Conservation (phyloP, 306 rosid species). For the Quercus rubra region DNA sequence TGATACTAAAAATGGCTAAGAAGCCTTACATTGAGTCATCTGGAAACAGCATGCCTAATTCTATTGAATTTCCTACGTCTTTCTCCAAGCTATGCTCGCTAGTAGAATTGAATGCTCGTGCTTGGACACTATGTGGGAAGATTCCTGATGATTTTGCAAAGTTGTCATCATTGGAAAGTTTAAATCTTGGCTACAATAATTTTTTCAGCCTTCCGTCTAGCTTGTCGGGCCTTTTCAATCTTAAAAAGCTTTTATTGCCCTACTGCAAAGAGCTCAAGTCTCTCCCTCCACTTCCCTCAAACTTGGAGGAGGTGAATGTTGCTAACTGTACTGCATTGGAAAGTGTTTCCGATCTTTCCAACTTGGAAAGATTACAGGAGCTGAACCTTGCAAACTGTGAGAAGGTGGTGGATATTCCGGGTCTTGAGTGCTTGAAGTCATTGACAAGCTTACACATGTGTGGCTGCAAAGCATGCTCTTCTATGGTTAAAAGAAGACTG, state of each 20-base stretch:
- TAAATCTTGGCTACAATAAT: constrained; percentile 38
- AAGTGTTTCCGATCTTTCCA: constrained; percentile 44
- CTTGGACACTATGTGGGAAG: constrained; percentile 50
- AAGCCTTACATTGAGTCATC: not conserved
- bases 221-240: constrained; percentile 46
- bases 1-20: constrained; percentile 38
- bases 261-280: constrained; percentile 41
- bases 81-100: constrained; percentile 48
- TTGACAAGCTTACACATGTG: constrained; percentile 44
- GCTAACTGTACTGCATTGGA: constrained; percentile 48
- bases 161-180: constrained; percentile 37
- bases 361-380: constrained; percentile 36
- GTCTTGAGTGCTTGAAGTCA: constrained; percentile 58
- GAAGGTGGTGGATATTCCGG: constrained; percentile 51
- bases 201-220: constrained; percentile 62
- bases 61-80: constrained; percentile 35
- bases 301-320: constrained; percentile 38
- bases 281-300: constrained; percentile 68
- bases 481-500: constrained; percentile 34
- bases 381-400: constrained; percentile 56
- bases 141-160: constrained; percentile 58
- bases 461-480: constrained; percentile 51
- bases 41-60: not conserved
- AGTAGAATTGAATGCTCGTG: constrained; percentile 36
- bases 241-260: constrained; percentile 30